Conservation (phyloP, 2,329 filamentous ascomycete species). For the Exophiala dermatitidis region DNA sequence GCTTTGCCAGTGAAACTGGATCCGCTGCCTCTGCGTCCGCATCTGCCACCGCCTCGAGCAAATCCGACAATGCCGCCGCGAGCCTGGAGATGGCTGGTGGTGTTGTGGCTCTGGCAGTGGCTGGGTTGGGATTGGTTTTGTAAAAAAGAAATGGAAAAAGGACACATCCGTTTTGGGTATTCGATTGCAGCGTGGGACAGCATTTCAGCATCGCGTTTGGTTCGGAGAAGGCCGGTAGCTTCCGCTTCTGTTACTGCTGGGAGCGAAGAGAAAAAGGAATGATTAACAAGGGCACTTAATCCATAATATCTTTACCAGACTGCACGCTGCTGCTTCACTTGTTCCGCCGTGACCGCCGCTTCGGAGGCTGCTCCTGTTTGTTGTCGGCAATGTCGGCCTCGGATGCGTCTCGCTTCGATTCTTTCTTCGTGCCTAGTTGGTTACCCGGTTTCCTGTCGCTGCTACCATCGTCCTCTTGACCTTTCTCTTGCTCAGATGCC, state of each 20-base stretch:
- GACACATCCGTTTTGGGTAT: background rate
- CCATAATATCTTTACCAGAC: background rate
- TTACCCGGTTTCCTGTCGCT: background rate
- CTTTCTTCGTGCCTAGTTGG: background rate
- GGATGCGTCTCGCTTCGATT: slow-evolving; percentile 1
- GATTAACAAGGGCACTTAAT: background rate
- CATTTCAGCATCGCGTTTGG: background rate
- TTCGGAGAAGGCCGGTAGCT: background rate
- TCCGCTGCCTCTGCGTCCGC: slow-evolving; percentile 26
- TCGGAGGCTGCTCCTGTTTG: slow-evolving; percentile 3
- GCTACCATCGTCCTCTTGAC: background rate
- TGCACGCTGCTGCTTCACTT: background rate
- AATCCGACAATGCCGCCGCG: slow-evolving; percentile 14
- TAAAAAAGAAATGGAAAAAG: background rate
- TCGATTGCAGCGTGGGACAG: background rate
- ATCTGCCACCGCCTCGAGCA: slow-evolving; percentile 25
- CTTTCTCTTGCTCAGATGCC: too few species aligned
- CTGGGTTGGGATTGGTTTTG: slow-evolving; percentile 16
- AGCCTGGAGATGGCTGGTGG: slow-evolving; percentile 25
- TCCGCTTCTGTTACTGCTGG: background rate
- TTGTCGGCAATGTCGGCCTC: background rate
- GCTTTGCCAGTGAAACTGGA: slow-evolving; percentile 15
- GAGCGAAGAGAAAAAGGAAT: background rate
- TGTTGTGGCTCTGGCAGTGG: slow-evolving; percentile 27
- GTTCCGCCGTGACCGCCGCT: slow-evolving; percentile 12